Evolutionary conservation across 169 alveolate species (phyloP), one percentile per base, ranked within the genome.

Genomic region (Cyclospora cayetanensis): DNA sequence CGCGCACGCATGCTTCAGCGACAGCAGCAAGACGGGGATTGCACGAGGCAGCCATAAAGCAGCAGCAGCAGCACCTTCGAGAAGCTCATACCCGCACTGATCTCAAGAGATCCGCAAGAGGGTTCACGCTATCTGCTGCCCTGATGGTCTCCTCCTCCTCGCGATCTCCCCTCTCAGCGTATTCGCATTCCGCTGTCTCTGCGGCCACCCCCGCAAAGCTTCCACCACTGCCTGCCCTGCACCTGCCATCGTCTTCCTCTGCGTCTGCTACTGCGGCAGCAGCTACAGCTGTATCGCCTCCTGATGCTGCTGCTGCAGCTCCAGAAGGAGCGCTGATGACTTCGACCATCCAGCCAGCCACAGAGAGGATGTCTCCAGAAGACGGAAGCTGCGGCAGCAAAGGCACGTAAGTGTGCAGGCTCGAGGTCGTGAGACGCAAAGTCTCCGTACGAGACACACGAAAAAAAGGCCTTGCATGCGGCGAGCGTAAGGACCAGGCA

Each of bases 351-450:
- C 85, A 79, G 41, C 90, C 88, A 1, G 93, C 88, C 35, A 80
- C 65, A 3, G 77, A 52, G 63, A 79, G 68, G 43, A 80, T 80
- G 74, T 90, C 93, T 15, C 76, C 93, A 15, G 93, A 85, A 12
- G 88, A 65, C 46, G 93, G 90, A 34, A 15, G 68, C 90, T 90
- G 90, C 63, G 50, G 74, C 84, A 46, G n/a, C n/a, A n/a, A n/a
- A n/a, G n/a, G n/a, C n/a, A n/a, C n/a, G n/a, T n/a, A n/a, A n/a
- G n/a, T n/a, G n/a, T n/a, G n/a, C n/a, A n/a, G n/a, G n/a, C n/a
- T n/a, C n/a, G n/a, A n/a, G n/a, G n/a, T n/a, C n/a, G n/a, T n/a
- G n/a, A n/a, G n/a, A n/a, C n/a, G n/a, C n/a, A n/a, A n/a, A n/a
- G n/a, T n/a, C n/a, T n/a, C n/a, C n/a, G n/a, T n/a, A n/a, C n/a